Base-by-base conservation (phyloP, 345 rosid genomes). In the Raphanus raphanistrum region DNA sequence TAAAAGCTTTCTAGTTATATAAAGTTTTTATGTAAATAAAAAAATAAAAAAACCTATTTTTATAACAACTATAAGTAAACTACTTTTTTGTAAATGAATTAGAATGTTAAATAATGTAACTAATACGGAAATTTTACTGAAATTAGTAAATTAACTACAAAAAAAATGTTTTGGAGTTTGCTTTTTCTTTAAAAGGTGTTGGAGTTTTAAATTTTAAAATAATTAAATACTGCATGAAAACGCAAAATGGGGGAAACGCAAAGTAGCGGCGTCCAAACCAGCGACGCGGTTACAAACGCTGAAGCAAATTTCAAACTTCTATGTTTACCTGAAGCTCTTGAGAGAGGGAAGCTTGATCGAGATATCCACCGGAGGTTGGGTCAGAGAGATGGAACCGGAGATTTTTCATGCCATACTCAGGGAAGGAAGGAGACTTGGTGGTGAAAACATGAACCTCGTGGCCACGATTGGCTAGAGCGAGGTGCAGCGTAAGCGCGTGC, bases 361-460 rank as follows among this genome's bases (percentile, higher is more conserved):
- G 87, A 82, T 87, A 88, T 28, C 98, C 97, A 5, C 86, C 88
- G 17, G 92, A 41, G 4, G 97, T 90, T 10, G 92, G 91, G 72
- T 84, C 66, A 10, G 98, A 87, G 63, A 92, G 90, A 79, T 94
- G 98, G 25, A 90, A 94, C 65, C 73, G 54, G 26, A 94, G 79
- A 73, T 66, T 94, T 67, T 80, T 71, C 1, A 86, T 4, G 3
- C 82, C 77, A 66, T 87, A 88, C 8, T 57, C 80, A 3, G 92
- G 91, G 63, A 90, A 86, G 28, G 95, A 62, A 1, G 73, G 80
- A 27, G 86, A 77, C 66, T 89, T 74, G 21, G 97, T 45, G 17
- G 95, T 92, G 89, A 94, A 94, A 74, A 94, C 81, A 79, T 94
- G 98, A 66, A 94, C 87, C 79, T 90, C 91, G 29, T 94, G 98